These are phyloP conservation scores for Phragmites australis DNA, from an alignment of 176 grass and related monocot species.

Conservation along the genomic window DNA sequence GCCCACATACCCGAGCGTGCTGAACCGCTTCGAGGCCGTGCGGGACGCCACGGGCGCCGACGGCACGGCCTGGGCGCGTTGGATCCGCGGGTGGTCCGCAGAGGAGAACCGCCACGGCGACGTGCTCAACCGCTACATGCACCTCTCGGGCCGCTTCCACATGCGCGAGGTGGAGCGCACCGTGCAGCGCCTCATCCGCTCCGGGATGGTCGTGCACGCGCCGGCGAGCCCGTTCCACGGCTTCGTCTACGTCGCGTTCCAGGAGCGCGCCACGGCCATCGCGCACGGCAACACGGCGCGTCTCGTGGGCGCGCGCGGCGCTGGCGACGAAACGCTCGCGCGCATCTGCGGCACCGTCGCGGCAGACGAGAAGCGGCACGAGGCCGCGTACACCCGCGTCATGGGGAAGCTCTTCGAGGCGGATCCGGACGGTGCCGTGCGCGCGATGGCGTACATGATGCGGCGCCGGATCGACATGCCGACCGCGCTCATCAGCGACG, in stretches of 20 bases:
- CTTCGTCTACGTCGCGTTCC: constrained; percentile 70
- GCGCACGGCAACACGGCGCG: constrained; percentile 74
- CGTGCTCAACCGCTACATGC: constrained; percentile 77
- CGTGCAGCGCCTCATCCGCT: constrained; percentile 64
- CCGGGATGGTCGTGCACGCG: constrained; percentile 48
- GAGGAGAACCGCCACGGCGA: constrained; percentile 97
- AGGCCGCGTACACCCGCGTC: constrained; percentile 57
- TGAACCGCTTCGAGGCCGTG: constrained; percentile 54
- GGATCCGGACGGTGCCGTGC: constrained; percentile 57
- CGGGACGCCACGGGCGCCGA: constrained; percentile 66
- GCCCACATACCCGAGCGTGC: constrained; percentile 66
- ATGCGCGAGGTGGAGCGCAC: constrained; percentile 80
- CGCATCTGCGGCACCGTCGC: constrained; percentile 69
- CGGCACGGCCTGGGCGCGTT: constrained; percentile 65
- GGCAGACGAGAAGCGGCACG: constrained; percentile 82
- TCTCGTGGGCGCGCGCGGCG: constrained; percentile 45
- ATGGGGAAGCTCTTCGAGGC: constrained; percentile 55
- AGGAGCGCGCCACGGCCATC: constrained; percentile 78
- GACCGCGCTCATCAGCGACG: constrained; percentile 52
- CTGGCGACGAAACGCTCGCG: constrained; percentile 42
- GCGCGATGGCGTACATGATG: constrained; percentile 75
- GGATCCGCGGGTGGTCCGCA: constrained; percentile 77
- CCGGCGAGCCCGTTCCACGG: constrained; percentile 51
- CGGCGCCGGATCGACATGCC: constrained; percentile 71
- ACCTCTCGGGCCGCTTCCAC: constrained; percentile 77